These are phyloP conservation scores for Colletotrichum sansevieriae DNA, from an alignment of 2,329 filamentous ascomycete species.

Conservation along the genomic window DNA sequence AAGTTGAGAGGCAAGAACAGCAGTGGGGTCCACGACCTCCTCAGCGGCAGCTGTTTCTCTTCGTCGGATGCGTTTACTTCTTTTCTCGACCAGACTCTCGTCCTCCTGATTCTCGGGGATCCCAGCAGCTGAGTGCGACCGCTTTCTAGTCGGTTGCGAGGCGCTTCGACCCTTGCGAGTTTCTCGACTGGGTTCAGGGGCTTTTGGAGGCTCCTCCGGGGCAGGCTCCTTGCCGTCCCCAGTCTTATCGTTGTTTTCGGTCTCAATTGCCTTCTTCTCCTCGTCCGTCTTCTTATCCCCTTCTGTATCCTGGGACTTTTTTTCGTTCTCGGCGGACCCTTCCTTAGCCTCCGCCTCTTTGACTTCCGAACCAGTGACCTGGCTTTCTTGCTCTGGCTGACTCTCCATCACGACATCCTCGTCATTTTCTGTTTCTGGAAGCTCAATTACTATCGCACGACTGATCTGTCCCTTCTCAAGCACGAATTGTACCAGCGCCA, in stretches of 20 bases:
- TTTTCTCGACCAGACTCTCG: constrained; percentile 69
- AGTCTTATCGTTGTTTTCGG: constrained; percentile 18
- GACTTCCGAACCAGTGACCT: constrained; percentile 14
- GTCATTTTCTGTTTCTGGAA: constrained; percentile 53
- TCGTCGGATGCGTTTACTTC: constrained; percentile 75
- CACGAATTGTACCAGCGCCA: constrained; percentile 54
- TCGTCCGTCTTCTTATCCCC: constrained; percentile 23
- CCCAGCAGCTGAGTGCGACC: constrained; percentile 73
- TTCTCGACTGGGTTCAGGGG: constrained; percentile 49
- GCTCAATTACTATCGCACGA: constrained; percentile 51
- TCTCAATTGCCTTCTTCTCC: too few relatives aligned
- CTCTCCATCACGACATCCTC: constrained; percentile 49
- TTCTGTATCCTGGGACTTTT: constrained; percentile 18
- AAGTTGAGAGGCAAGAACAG: constrained; percentile 66
- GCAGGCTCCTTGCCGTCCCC: constrained; percentile 12
- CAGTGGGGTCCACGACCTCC: constrained; percentile 65
- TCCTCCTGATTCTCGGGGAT: constrained; percentile 69
- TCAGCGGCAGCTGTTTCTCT: constrained; percentile 67
- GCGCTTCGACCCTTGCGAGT: constrained; percentile 52
- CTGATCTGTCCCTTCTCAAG: constrained; percentile 52
- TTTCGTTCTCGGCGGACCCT: constrained; percentile 53
- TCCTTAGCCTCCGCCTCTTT: constrained; percentile 49
- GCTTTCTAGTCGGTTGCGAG: constrained; percentile 65
- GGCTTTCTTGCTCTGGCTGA: constrained; percentile 29
- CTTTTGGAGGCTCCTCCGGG: constrained; percentile 44